Percentiles rank a stretch among this genome's conserved stretches.
phyloP scores from a whole-genome alignment of 2,329 filamentous ascomycete species.

The Aspergillus viridinutans region DNA sequence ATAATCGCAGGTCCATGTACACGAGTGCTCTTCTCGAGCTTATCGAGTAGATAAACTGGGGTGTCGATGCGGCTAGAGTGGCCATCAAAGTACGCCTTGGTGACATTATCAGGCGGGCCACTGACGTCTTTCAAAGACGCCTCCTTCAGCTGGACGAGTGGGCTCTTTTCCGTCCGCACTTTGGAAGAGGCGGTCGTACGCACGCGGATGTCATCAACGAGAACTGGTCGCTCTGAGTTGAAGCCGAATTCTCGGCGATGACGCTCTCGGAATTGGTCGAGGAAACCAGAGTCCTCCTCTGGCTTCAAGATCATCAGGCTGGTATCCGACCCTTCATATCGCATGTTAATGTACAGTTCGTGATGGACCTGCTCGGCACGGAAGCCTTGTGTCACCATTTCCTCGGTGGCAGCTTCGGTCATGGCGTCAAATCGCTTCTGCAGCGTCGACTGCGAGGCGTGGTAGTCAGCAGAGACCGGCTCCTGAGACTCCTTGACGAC shows the following conservation, averaged over 20 bases:
- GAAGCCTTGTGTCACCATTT: slow-evolving; percentile 45
- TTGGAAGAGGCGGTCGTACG: slow-evolving; percentile 69
- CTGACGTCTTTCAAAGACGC: slow-evolving; percentile 51
- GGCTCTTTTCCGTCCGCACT: slow-evolving; percentile 60
- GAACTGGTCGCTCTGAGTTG: slow-evolving; percentile 76
- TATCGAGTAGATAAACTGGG: slow-evolving; percentile 33
- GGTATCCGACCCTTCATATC: slow-evolving; percentile 50
- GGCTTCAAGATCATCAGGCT: slow-evolving; percentile 52
- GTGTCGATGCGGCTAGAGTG: slow-evolving; percentile 28
- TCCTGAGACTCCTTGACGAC: slow-evolving; percentile 83
- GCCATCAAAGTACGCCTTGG: slow-evolving; percentile 36
- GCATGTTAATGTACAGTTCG: slow-evolving; percentile 46
- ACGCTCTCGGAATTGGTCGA: slow-evolving; percentile 74
- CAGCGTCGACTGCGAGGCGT: slow-evolving; percentile 43
- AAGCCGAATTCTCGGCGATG: slow-evolving; percentile 93
- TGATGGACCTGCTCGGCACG: slow-evolving; percentile 36
- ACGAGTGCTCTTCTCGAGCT: slow-evolving; percentile 29
- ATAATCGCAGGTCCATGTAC: slow-evolving; percentile 71
- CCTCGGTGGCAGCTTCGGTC: slow-evolving; percentile 54
- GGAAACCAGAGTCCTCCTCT: slow-evolving; percentile 77
- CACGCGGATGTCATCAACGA: slow-evolving; percentile 84
- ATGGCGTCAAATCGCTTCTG: slow-evolving; percentile 71
- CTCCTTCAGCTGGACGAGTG: slow-evolving; percentile 62
- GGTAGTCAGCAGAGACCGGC: slow-evolving; percentile 53
- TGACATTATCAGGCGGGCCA: slow-evolving; percentile 51